Base-by-base conservation (phyloP, 139 green algal species). In the Astrephomene gubernaculifera region DNA sequence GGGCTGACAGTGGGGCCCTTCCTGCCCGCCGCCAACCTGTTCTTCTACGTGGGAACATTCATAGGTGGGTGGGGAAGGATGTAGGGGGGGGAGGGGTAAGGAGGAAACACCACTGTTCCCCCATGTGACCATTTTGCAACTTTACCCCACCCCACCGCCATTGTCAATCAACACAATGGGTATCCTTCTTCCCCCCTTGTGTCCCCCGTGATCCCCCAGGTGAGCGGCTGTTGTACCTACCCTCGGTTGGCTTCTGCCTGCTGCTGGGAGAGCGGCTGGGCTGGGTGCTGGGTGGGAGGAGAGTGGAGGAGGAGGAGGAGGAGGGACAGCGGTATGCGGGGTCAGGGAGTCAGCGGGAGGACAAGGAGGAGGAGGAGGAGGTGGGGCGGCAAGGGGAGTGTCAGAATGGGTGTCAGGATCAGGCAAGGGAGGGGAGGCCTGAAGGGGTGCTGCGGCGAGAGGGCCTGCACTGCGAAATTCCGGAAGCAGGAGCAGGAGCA, bases 11-110 rank as follows among this genome's bases (percentile, higher is more conserved):
- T 96, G 21, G 94, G 71, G 2, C 95, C 95, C 24, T 96, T 94
- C 81, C 87, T 97, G 35, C 95, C 95, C 0, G 93, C 95, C 24
- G 94, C 94, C 41, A 97, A 97, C 63, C 74, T 96, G 27, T 82
- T 97, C 22, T 96, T 97, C 72, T 97, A 94, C 64, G 94, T 97
- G 33, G 95, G 95, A 9, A 97, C 95, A 0, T 96, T 95, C 89
- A 96, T 97, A 12, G 91, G 80, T 86, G 68, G 9, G 80, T 5
- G n/a, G 10, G 6, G 14, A 22, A 6, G 57, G 57, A 65, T 65
- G 22, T 65, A 9, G 6, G 6, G 22, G 57, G 57, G 57, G 57
- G 57, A 57, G 49, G 49, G 49, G 49, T 12, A 57, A 17, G 49
- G 12, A 17, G 12, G 14, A 57, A n/a, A n/a, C n/a, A n/a, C n/a